Evolutionary conservation across 2,329 filamentous ascomycete species (phyloP), one percentile per base, ranked within the genome.

Genomic region (Ustulina deusta): DNA sequence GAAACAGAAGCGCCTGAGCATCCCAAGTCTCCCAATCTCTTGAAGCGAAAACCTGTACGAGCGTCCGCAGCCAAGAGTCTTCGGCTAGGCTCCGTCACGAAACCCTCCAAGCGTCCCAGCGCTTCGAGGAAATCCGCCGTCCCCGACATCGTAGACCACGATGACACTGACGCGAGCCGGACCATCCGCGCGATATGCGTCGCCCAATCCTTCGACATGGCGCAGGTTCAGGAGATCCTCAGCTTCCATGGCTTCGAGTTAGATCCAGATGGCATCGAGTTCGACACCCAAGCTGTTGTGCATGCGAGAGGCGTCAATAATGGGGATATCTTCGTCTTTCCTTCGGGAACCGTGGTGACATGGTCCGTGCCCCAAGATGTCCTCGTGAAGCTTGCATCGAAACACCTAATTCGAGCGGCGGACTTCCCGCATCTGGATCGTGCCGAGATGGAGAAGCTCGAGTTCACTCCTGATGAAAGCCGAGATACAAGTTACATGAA

Each of bases 251-350:
- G 87, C 56, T 90, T 90, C 75, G 79, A 81, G 46, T 85, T 90
- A 61, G 88, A 91, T 73, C 89, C 89, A 1, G 87, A 91, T 72
- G 81, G 80, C 56, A 88, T 85, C 13, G 86, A 84, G 15, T 90
- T 91, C 72, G 87, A 90, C 71, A 81, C 84, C 54, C 83, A 83
- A 70, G 88, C 90, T 74, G 87, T 91, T 6, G 86, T 91, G 56
- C 89, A 91, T 75, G 89, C 88, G 6, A 82, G 87, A 59, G 84
- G 84, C 9, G 83, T 86, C 66, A 86, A 88, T 76, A 85, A 89
- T 65, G 94, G 94, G 38, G 96, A 99, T 80, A 89, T 98, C 58
- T 98, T 98, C 77, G 90, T 99, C 64, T 99, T 99, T 73, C 94
- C 95, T 9, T 97, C 94, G 0, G 96, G 96, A 11, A 97, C 94